A percentile compares a stretch with the other conserved stretches of the same genome.
phyloP scores from a whole-genome alignment of 2,329 filamentous ascomycete species.

The Fusarium guadeloupense region DNA sequence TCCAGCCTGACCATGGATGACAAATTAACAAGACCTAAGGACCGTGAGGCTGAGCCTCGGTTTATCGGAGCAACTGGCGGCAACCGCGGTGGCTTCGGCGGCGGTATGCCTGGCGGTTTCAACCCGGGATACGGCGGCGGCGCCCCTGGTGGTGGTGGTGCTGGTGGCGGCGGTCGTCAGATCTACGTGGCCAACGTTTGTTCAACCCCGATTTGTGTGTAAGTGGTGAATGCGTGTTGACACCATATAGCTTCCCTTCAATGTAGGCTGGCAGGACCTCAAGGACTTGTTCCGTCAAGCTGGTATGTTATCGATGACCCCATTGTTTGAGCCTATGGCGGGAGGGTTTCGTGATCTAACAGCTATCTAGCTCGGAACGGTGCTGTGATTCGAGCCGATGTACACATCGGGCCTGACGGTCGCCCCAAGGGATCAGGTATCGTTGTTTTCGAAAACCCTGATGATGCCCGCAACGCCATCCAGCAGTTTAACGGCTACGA shows the following conservation, averaged over 20 bases:
- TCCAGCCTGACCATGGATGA: too few relatives aligned
- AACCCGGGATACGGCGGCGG: constrained; percentile 66
- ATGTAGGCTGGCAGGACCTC: constrained; percentile 97
- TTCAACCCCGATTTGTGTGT: constrained; percentile 50
- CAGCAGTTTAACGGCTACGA: constrained; percentile 98
- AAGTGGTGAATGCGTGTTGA: constrained; percentile 26
- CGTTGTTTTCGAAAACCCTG: constrained; percentile 92
- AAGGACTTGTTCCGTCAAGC: constrained; percentile 99
- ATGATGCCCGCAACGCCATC: constrained; percentile 95
- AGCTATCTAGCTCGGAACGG: constrained; percentile 64
- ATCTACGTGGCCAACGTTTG: constrained; percentile 98
- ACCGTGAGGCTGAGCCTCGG: constrained; percentile 96
- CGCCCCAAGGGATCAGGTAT: constrained; percentile 97
- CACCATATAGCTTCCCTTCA: constrained; percentile 83
- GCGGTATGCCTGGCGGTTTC: constrained; percentile 61
- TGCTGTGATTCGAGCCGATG: constrained; percentile 91
- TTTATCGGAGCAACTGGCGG: constrained; percentile 80
- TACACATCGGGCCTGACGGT: constrained; percentile 90
- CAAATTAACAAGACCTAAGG: constrained; percentile 60
- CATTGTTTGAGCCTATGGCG: background rate
- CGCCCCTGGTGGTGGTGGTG: constrained; percentile 57
- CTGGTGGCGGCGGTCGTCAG: constrained; percentile 74
- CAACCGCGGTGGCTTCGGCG: constrained; percentile 68
- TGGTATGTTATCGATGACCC: constrained; percentile 68
- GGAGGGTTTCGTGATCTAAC: constrained; percentile 16